Base-by-base conservation (phyloP, 176 grass and related monocot species). In the Poa pratensis region DNA sequence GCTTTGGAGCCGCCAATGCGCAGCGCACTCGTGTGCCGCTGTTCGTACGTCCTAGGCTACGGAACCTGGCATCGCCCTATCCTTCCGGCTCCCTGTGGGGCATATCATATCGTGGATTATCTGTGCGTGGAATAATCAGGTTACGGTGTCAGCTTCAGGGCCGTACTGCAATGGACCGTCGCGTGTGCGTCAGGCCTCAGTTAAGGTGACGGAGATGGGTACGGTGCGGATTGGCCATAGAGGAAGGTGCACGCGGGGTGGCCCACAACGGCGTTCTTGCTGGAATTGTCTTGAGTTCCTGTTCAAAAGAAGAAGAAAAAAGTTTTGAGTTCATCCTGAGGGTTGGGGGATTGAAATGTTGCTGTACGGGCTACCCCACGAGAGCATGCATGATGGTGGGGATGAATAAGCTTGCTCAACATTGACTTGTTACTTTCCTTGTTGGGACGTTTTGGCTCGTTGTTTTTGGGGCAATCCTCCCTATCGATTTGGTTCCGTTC, bases 21-120 rank as follows among this genome's bases (percentile, higher is more conserved):
- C 63, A 6, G 6, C 16, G 63, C 28, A 66, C 63, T 66, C 26
- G 28, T 35, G 52, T 42, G 34, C 18, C 73, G 16, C 30, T 59
- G 59, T 73, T 66, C 88, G 80, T 75, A 75, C 84, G 80, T 90
- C 75, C 84, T 80, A 67, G 52, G 75, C 40, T 84, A 42, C 40
- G 40, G 40, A 42, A 42, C 40, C 37, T 40, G 37, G 37, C 37
- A 7, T 39, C 11, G 23, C 73, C 30, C 27, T 27, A 11, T 30
- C 28, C 46, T 16, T 17, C 5, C 11, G 28, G 8, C 80, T 18
- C 63, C 80, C n/a, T 58, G 32, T 71, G 8, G 32, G 45, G 40
- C 12, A 5, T 35, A 12, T 1, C 7, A 18, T 7, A 1, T 9
- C 30, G 9, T 20, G 8, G 3, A 69, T 19, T 7, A 3, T 69